Conservation (phyloP, 768 basidiomycete genomes). For the Serendipita sp. region DNA sequence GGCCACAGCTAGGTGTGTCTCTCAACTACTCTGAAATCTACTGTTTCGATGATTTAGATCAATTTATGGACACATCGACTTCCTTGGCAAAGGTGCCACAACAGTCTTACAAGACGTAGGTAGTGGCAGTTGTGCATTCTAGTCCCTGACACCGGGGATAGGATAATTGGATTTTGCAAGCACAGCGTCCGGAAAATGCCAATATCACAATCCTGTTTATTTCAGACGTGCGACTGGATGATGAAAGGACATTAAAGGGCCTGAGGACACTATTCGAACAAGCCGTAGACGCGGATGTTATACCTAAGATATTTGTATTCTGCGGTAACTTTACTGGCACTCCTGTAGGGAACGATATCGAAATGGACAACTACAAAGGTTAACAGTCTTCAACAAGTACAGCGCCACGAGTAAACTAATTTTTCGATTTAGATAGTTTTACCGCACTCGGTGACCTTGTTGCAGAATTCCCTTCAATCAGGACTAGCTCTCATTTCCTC, state of each 20-base stretch:
- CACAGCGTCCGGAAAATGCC: constrained; percentile 45
- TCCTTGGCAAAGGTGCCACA: constrained; percentile 86
- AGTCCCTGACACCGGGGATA: constrained; percentile 16
- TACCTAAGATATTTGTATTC: constrained; percentile 77
- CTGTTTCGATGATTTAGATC: constrained; percentile 33
- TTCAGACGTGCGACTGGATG: constrained; percentile 93
- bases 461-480: constrained; percentile 59
- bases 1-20: constrained; percentile 55
- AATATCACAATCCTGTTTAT: constrained; percentile 82
- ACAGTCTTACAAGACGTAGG: constrained; percentile 81
- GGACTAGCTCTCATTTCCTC: constrained; percentile 71
- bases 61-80: constrained; percentile 92
- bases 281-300: constrained; percentile 70
- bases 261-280: constrained; percentile 79
- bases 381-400: constrained; percentile 6
- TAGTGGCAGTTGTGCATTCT: constrained; percentile 5
- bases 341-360: constrained; percentile 65
- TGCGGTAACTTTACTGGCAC: constrained; percentile 91
- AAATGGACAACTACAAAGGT: constrained; percentile 80
- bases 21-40: not conserved
- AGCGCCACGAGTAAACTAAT: not conserved
- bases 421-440: constrained; percentile 51
- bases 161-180: constrained; percentile 45
- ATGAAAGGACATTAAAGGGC: constrained; percentile 63
- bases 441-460: constrained; percentile 76